Conservation (phyloP, 495 filamentous ascomycete species). For the Jackrogersella minutella region DNA sequence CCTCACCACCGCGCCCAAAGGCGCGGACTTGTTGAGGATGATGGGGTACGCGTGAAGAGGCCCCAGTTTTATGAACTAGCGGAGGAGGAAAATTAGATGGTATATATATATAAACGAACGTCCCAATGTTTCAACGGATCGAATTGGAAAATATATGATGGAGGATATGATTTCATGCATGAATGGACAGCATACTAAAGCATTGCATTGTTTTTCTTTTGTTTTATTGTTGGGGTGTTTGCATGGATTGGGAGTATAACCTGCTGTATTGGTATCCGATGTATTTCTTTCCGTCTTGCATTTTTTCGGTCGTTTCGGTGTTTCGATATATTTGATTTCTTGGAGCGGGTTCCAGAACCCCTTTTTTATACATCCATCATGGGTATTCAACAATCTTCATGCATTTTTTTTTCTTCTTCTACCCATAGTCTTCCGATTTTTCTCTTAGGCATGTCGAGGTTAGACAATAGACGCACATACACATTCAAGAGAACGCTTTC, state of each 20-base stretch:
- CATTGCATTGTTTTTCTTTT: too few species aligned
- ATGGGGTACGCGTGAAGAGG: slow-evolving; percentile 41
- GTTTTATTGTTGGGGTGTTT: too few species aligned
- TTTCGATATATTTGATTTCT: not conserved
- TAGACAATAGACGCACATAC: not conserved
- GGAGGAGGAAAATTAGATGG: too few species aligned
- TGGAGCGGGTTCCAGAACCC: not conserved
- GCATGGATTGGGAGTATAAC: not conserved
- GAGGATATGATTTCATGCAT: too few species aligned
- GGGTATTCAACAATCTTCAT: not conserved
- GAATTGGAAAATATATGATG: too few species aligned
- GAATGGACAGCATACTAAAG: too few species aligned
- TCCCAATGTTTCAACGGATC: too few species aligned
- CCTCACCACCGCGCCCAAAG: slow-evolving; percentile 84
- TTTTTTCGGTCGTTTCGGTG: not conserved
- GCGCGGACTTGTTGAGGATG: slow-evolving; percentile 58
- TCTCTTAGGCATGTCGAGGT: not conserved
- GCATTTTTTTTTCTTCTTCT: not conserved
- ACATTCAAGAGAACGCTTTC: slow-evolving; percentile 7
- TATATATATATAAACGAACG: too few species aligned
- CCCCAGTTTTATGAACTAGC: too few species aligned
- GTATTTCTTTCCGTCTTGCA: slow-evolving; percentile 1
- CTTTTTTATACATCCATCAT: not conserved
- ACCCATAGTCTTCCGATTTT: too few species aligned
- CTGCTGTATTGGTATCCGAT: not conserved